Base-by-base conservation (phyloP, 2,329 filamentous ascomycete species). In the Aurifilum marmelostoma region DNA sequence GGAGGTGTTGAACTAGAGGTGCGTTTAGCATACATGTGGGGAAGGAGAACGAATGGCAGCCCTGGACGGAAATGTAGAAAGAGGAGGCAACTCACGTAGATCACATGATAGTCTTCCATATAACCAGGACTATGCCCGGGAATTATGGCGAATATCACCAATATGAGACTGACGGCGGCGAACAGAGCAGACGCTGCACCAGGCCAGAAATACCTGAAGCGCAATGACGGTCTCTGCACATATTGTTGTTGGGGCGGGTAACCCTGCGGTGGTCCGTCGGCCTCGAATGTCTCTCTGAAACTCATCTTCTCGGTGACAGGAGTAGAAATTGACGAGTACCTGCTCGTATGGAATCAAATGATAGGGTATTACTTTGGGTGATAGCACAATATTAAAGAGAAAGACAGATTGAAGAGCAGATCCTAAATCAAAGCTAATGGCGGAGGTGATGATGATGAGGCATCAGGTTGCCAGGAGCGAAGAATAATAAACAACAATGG, bases 1-100 rank as follows among this genome's bases (percentile, higher is more conserved):
- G 24, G 81, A 81, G 68, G 80, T 80, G 75, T 83, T 82, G 70
- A 83, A 76, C 80, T 82, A 63, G 3, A 34, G 24, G 9, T 5
- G 8, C 12, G 50, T 74, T 39, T 16, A 47, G 43, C 21, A 47
- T n/a, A 47, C 21, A 47, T 63, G 34, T 24, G 8, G n/a, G 11
- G n/a, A 9, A 4, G 34, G n/a, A 14, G n/a, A 6, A 18, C 5
- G n/a, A 21, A 14, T 2, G 24, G 8, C 4, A 7, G 37, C n/a
- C n/a, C n/a, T n/a, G n/a, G n/a, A n/a, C n/a, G n/a, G n/a, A n/a
- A n/a, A n/a, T n/a, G n/a, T n/a, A n/a, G 63, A 21, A n/a, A 1
- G 1, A 11, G 59, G 29, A 2, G n/a, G 11, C 7, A 27, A 75
- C 79, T 65, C 73, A 81, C 80, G 60, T 78, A 76, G 39, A 81